Percentiles rank a stretch among this genome's conserved stretches.
Conservation (phyloP, 2,329 filamentous ascomycete species). For the Lecanicillium sp. region DNA sequence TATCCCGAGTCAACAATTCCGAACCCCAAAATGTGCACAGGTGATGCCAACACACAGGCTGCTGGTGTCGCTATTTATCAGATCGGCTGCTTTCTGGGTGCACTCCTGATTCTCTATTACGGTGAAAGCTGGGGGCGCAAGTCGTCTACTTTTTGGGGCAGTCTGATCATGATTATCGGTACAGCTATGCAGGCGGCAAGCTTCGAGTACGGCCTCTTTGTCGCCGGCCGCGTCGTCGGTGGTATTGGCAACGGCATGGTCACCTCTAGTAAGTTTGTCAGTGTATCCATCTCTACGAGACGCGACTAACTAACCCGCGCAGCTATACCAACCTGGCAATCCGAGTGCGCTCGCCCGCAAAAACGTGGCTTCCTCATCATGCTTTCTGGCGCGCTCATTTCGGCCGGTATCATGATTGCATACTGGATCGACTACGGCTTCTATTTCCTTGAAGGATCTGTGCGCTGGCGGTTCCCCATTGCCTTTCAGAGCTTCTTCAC, state of each 20-base stretch:
- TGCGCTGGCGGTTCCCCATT: constrained; percentile 30
- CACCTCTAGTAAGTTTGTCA: constrained; percentile 18
- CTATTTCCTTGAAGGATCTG: constrained; percentile 24
- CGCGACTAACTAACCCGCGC: background rate
- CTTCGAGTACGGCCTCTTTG: constrained; percentile 22
- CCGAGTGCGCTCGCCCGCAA: constrained; percentile 24
- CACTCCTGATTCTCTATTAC: constrained; percentile 24
- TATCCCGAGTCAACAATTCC: constrained; percentile 14
- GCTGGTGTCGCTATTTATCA: constrained; percentile 24
- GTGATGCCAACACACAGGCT: constrained; percentile 24
- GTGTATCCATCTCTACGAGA: background rate
- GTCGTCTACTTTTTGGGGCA: constrained; percentile 28
- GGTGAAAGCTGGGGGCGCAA: constrained; percentile 27
- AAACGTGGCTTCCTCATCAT: constrained; percentile 24
- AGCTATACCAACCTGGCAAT: constrained; percentile 26
- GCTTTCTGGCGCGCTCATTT: constrained; percentile 24
- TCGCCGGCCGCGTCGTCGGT: constrained; percentile 21
- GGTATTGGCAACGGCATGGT: constrained; percentile 26
- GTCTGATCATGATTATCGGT: constrained; percentile 25
- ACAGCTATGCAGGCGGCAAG: constrained; percentile 22
- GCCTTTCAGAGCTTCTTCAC: constrained; percentile 27
- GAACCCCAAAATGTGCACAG: constrained; percentile 21
- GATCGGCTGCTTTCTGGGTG: constrained; percentile 25
- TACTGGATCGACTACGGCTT: constrained; percentile 29
- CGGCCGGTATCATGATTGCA: constrained; percentile 26